phyloP scores from a whole-genome alignment of 257 asterid species.

The Avicennia marina region DNA sequence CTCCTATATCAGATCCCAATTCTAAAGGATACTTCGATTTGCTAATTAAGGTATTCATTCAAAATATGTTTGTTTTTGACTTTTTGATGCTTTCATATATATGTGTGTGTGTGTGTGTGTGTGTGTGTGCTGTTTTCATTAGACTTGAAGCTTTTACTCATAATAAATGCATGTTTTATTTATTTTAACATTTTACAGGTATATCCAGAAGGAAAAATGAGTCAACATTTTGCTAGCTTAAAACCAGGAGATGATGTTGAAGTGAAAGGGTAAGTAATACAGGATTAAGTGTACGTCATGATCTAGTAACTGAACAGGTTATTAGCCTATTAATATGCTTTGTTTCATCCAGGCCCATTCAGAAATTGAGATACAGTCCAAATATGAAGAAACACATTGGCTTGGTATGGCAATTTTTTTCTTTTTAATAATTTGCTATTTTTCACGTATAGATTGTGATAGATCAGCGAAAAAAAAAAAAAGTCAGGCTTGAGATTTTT shows the following conservation, averaged over 20 bases:
- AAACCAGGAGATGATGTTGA: conserved; percentile 93
- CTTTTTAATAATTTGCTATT: conserved; percentile 13
- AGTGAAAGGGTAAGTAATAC: conserved; percentile 79
- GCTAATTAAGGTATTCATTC: conserved; percentile 72
- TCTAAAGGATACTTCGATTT: conserved; percentile 85
- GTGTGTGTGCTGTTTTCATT: not conserved
- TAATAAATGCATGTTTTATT: conserved; percentile 9
- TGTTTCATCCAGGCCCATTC: conserved; percentile 69
- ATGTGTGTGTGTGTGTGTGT: not conserved
- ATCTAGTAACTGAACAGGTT: not conserved
- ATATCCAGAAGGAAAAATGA: conserved; percentile 98
- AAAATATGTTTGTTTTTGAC: not conserved
- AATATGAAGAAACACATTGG: conserved; percentile 97
- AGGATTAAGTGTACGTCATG: conserved; percentile 11
- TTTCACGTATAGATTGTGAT: not conserved
- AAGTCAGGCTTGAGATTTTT: too few relatives aligned
- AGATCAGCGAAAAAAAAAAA: not conserved
- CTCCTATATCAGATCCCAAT: conserved; percentile 92
- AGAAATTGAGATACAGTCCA: conserved; percentile 78
- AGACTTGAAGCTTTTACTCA: conserved; percentile 1
- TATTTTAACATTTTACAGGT: conserved; percentile 43
- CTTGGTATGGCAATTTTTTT: conserved; percentile 61
- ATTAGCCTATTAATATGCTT: conserved; percentile 13
- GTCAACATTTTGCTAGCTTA: conserved; percentile 89
- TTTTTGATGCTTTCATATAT: conserved; percentile 1